phyloP scores from a whole-genome alignment of 495 filamentous ascomycete species.

The Cudoniella acicularis region DNA sequence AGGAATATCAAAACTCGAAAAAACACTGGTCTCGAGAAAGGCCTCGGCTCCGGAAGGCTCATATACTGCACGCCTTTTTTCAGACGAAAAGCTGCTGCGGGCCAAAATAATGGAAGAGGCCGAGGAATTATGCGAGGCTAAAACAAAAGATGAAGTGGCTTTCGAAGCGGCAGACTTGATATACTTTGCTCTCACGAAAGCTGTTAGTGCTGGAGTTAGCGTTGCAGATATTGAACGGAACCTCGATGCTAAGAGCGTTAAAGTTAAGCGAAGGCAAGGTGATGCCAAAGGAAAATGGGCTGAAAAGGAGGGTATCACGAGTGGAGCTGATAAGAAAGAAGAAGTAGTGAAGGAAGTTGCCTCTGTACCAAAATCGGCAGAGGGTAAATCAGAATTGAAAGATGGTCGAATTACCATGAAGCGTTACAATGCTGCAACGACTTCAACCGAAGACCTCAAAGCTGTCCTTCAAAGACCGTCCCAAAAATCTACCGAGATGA shows the following conservation, averaged over 20 bases:
- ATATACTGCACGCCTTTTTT: slow-evolving; percentile 90
- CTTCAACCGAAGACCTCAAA: slow-evolving; percentile 55
- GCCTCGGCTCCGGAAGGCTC: slow-evolving; percentile 78
- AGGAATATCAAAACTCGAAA: slow-evolving; percentile 78
- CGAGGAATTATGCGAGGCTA: slow-evolving; percentile 84
- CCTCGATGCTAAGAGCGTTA: slow-evolving; percentile 89
- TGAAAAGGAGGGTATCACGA: slow-evolving; percentile 67
- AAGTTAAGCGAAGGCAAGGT: slow-evolving; percentile 85
- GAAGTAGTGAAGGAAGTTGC: slow-evolving; percentile 38
- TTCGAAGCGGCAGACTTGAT: slow-evolving; percentile 94
- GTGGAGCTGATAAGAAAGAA: slow-evolving; percentile 31
- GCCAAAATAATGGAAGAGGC: slow-evolving; percentile 99
- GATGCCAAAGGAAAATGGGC: slow-evolving; percentile 91
- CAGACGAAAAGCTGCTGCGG: slow-evolving; percentile 78
- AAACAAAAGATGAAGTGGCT: slow-evolving; percentile 75
- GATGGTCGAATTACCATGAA: slow-evolving; percentile 77
- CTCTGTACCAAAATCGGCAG: slow-evolving; percentile 35
- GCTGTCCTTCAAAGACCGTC: slow-evolving; percentile 80
- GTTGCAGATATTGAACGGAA: slow-evolving; percentile 86
- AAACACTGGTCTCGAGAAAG: slow-evolving; percentile 78
- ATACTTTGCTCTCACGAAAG: slow-evolving; percentile 92
- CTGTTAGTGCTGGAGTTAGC: slow-evolving; percentile 74
- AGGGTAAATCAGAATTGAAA: slow-evolving; percentile 44
- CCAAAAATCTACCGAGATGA: slow-evolving; percentile 84
- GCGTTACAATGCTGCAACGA: slow-evolving; percentile 63